Evolutionary conservation across 352 stramenopile species (phyloP).

Genomic region (Phytophthora cryptogea): DNA sequence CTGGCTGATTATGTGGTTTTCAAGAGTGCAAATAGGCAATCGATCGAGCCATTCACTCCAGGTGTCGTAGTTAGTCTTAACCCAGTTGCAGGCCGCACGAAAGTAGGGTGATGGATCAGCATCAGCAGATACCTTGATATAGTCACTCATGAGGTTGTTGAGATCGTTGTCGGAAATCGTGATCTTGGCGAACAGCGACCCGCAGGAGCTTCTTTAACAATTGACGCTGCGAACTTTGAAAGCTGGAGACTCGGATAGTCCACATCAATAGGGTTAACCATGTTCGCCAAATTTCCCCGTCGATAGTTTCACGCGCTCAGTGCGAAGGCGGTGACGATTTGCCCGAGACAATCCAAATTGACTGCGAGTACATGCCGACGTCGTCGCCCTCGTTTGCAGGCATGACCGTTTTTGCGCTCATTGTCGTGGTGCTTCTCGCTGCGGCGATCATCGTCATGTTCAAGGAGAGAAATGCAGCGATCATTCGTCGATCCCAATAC

Average conservation of each 20-base stretch:
- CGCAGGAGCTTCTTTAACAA: constrained; percentile 27
- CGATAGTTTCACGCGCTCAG: constrained; percentile 34
- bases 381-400: constrained; percentile 18
- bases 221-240: constrained; percentile 37
- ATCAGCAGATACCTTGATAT: constrained; percentile 10
- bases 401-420: constrained; percentile 1
- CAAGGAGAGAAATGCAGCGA: constrained; percentile 26
- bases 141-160: constrained; percentile 38
- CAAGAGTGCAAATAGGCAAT: constrained; percentile 36
- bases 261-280: constrained; percentile 50
- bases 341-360: constrained; percentile 5
- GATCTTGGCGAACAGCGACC: constrained; percentile 38
- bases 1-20: constrained; percentile 24
- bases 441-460: constrained; percentile 22
- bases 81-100: constrained; percentile 36
- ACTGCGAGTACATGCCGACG: constrained; percentile 39
- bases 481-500: constrained; percentile 62
- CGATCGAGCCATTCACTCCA: constrained; percentile 39
- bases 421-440: constrained; percentile 20
- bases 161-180: constrained; percentile 42
- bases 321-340: constrained; percentile 25
- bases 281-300: constrained; percentile 48
- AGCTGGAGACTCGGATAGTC: constrained; percentile 47
- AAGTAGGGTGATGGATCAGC: constrained; percentile 39
- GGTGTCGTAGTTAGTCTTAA: constrained; percentile 35